Conservation (phyloP, 805 yeast species). For the Cyberlindnera lachancei region DNA sequence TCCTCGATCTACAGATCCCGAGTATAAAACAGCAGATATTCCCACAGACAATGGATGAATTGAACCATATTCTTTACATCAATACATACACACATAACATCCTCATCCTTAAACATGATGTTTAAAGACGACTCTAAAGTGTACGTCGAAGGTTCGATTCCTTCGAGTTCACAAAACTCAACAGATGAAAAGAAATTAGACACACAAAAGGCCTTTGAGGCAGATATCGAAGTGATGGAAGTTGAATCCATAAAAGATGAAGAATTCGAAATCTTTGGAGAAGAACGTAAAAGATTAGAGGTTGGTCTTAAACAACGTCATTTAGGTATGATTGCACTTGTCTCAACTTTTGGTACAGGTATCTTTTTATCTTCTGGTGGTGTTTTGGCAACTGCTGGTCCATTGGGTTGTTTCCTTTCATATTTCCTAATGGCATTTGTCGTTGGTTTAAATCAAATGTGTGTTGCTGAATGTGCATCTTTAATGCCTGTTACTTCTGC, state of each 20-base stretch:
- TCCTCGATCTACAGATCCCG: too few species aligned
- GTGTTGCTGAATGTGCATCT: constrained; percentile 32
- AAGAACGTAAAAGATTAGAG: constrained; percentile 12
- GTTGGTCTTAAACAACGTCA: constrained; percentile 25
- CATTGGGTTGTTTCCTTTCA: constrained; percentile 29
- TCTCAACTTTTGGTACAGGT: constrained; percentile 39
- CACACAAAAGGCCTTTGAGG: constrained; percentile 6
- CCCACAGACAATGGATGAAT: too few species aligned
- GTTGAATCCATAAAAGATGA: constrained; percentile 7
- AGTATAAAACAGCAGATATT: too few species aligned
- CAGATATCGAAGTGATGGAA: constrained; percentile 13
- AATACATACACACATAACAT: too few species aligned
- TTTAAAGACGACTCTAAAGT: too few species aligned
- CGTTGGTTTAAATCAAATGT: constrained; percentile 32
- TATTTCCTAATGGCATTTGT: constrained; percentile 29
- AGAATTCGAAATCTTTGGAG: constrained; percentile 9
- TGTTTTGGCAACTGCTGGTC: constrained; percentile 29
- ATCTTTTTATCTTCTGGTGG: constrained; percentile 33
- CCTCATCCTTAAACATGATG: too few species aligned
- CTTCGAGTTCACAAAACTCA: too few species aligned
- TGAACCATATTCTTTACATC: too few species aligned
- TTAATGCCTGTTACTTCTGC: constrained; percentile 33
- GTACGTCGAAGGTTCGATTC: too few species aligned
- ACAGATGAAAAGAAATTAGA: constrained; percentile 6
- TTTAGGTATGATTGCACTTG: constrained; percentile 42